These are phyloP conservation scores for Echeveria elegans DNA, from an alignment of 164 flowering plant species.

Conservation along the genomic window DNA sequence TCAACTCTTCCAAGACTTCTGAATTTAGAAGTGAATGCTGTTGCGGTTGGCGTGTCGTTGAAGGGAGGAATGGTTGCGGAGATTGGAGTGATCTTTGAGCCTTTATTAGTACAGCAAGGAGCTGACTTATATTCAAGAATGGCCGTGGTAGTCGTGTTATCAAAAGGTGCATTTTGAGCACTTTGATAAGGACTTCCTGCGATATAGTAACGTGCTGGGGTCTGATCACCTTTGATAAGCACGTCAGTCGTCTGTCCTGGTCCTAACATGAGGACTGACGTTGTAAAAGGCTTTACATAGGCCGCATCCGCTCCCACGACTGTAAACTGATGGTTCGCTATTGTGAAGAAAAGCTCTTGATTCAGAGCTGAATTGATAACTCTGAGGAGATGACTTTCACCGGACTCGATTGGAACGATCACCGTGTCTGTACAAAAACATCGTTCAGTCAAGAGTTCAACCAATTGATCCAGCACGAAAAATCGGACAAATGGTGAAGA, in stretches of 20 bases:
- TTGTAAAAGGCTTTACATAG: constrained; percentile 15
- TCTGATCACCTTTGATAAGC: constrained; percentile 11
- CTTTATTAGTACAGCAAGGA: constrained; percentile 23
- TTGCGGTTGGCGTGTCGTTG: constrained; percentile 49
- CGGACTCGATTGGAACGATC: constrained; percentile 7
- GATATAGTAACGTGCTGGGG: constrained; percentile 7
- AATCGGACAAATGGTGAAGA: not conserved
- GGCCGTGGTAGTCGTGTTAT: constrained; percentile 49
- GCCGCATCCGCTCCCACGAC: constrained; percentile 15
- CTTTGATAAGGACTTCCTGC: constrained; percentile 33
- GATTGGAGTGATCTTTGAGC: constrained; percentile 20
- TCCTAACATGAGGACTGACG: constrained; percentile 10
- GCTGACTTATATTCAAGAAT: constrained; percentile 34
- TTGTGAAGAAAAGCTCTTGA: constrained; percentile 16
- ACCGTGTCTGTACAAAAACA: constrained; percentile 8
- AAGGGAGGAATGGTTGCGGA: constrained; percentile 36
- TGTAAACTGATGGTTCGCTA: constrained; percentile 15
- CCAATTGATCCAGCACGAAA: no score
- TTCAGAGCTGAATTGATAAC: constrained; percentile 10
- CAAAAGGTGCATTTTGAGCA: constrained; percentile 38
- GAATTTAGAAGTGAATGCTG: constrained; percentile 32
- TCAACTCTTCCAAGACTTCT: constrained; percentile 24
- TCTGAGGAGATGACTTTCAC: constrained; percentile 10
- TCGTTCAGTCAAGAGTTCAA: not conserved
- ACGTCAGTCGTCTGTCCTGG: constrained; percentile 14